Evolutionary conservation across 2,329 filamentous ascomycete species (phyloP).

Genomic region (Akanthomyces dipterigenus): DNA sequence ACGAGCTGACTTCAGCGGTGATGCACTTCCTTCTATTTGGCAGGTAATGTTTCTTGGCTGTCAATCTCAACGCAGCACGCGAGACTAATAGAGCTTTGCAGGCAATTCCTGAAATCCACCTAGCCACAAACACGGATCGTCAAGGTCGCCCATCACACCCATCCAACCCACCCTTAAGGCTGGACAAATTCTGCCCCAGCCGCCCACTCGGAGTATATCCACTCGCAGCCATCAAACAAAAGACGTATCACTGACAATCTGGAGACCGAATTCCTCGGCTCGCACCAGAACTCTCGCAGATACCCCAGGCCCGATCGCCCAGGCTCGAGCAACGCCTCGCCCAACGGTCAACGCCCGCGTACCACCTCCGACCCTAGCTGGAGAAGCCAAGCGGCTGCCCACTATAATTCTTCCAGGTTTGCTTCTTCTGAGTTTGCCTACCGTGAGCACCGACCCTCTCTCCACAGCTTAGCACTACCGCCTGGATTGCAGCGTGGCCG

Average conservation of each 20-base stretch:
- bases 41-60: slow-evolving; percentile 33
- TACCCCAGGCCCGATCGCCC: slow-evolving; percentile 32
- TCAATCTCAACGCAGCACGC: background rate
- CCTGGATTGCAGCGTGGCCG: slow-evolving; percentile 30
- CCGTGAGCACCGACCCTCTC: slow-evolving; percentile 28
- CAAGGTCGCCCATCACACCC: slow-evolving; percentile 25
- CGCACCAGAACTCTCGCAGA: slow-evolving; percentile 40
- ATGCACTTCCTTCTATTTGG: slow-evolving; percentile 45
- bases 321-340: slow-evolving; percentile 29
- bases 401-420: slow-evolving; percentile 17
- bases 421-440: background rate
- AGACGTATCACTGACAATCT: slow-evolving; percentile 38
- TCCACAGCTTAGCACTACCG: slow-evolving; percentile 34
- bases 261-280: slow-evolving; percentile 31
- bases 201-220: slow-evolving; percentile 41
- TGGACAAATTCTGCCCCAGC: slow-evolving; percentile 22
- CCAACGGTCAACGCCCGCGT: slow-evolving; percentile 18
- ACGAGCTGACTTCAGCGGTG: slow-evolving; percentile 30
- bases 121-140: slow-evolving; percentile 24
- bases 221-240: slow-evolving; percentile 43
- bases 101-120: slow-evolving; percentile 40
- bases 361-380: background rate
- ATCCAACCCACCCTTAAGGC: slow-evolving; percentile 25
- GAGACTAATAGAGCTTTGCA: slow-evolving; percentile 21
- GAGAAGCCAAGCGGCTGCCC: slow-evolving; percentile 6